Evolutionary conservation across 2,329 filamentous ascomycete species (phyloP).

Genomic region (Plenodomus tracheiphilus): DNA sequence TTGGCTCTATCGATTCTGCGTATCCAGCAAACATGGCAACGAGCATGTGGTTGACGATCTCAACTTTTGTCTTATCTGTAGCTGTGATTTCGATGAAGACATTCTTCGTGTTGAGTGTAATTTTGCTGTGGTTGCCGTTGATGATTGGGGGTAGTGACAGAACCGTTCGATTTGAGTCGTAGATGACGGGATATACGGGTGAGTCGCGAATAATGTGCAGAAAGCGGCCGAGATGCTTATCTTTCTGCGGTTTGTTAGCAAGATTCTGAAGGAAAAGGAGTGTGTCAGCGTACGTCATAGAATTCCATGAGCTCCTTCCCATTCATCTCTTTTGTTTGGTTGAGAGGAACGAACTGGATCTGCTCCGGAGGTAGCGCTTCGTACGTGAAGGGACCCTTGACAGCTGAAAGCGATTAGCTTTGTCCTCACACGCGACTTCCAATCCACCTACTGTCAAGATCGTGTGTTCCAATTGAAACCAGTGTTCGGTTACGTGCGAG

Average conservation of each 20-base stretch:
- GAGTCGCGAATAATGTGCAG: constrained; percentile 94
- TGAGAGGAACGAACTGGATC: constrained; percentile 87
- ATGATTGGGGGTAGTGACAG: constrained; percentile 97
- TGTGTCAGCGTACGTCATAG: constrained; percentile 64
- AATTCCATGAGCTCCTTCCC: constrained; percentile 89
- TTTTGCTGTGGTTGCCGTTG: constrained; percentile 97
- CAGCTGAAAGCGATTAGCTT: constrained; percentile 47
- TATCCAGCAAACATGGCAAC: constrained; percentile 97
- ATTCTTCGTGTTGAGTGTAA: constrained; percentile 86
- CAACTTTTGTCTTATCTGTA: constrained; percentile 92
- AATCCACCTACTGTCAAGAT: constrained; percentile 68
- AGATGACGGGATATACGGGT: constrained; percentile 93
- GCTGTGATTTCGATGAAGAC: constrained; percentile 97
- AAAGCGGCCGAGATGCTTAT: constrained; percentile 87
- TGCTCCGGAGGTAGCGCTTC: constrained; percentile 90
- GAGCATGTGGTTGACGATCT: constrained; percentile 93
- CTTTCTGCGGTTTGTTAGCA: constrained; percentile 60
- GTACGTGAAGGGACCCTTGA: constrained; percentile 95
- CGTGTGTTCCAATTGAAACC: constrained; percentile 96
- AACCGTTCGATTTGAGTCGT: constrained; percentile 82
- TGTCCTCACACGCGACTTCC: neutral
- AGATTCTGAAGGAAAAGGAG: neutral
- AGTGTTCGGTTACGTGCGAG: constrained; percentile 89
- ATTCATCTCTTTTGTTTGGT: constrained; percentile 87
- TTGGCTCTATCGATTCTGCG: constrained; percentile 89